Evolutionary conservation across 257 asterid species (phyloP).

Genomic region (Henckelia pumila): DNA sequence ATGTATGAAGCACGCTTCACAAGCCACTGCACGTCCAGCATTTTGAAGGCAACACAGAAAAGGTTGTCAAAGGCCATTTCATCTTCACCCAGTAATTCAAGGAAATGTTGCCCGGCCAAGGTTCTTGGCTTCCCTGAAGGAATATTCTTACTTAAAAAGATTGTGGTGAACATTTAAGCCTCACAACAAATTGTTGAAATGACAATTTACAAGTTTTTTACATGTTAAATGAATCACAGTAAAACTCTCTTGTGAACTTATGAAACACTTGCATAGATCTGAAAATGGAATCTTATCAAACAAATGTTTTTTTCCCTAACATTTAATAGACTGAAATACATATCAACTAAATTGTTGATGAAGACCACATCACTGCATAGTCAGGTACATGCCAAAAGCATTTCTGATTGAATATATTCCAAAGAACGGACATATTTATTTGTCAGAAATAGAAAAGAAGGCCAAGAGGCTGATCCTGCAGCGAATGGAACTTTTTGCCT

Average conservation of each 20-base stretch:
- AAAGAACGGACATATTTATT: neutral
- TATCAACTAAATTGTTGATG: neutral
- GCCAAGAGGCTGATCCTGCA: neutral
- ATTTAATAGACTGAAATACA: neutral
- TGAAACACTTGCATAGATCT: neutral
- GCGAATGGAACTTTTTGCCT: constrained; percentile 9
- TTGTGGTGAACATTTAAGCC: neutral
- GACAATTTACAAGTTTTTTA: neutral
- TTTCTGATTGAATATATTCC: neutral
- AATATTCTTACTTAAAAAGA: neutral
- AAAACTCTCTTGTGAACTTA: neutral
- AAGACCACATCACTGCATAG: too few relatives aligned
- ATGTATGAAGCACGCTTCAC: constrained; percentile 87
- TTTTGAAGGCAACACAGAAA: constrained; percentile 82
- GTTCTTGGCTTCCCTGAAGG: constrained; percentile 65
- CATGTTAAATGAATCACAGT: neutral
- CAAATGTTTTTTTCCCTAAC: neutral
- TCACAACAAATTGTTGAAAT: neutral
- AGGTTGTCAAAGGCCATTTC: constrained; percentile 91
- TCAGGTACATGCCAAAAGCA: neutral
- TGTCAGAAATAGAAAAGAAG: too few relatives aligned
- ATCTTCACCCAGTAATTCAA: constrained; percentile 61
- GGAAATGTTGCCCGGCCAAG: constrained; percentile 63
- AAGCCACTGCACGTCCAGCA: constrained; percentile 94
- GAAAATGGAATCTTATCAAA: neutral